Base-by-base conservation (phyloP, 2,329 filamentous ascomycete genomes). In the Lachnellula arida region DNA sequence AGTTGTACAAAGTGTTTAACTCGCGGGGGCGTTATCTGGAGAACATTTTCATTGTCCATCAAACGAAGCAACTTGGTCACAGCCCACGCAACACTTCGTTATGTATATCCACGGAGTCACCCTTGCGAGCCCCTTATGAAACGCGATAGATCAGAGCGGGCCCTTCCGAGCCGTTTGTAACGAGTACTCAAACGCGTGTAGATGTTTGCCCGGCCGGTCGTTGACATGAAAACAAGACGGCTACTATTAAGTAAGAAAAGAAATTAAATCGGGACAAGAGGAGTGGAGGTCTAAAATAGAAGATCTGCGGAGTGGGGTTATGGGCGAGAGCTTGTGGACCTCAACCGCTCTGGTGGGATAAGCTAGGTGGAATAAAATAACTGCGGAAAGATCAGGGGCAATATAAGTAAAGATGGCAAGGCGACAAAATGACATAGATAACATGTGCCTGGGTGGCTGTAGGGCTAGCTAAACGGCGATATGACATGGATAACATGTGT, bases 401-500 rank as follows among this genome's bases (percentile, higher is more conserved):
- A 59, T 34, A 50, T 59, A 53, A 62, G 55, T 49, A 19, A 62
- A 54, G 49, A 19, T 50, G 28, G 15, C 46, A 47, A 49, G 35
- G 50, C 28, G 28, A 32, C 28, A 32, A 32, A 32, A 32, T 8
- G 9, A 32, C 9, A 57, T 46, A 52, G 47, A 48, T 43, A 23
- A 50, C 59, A 61, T 61, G 59, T 32, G 28, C 11, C 28, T 32
- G 59, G 28, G 28, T 32, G 11, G 8, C 25, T 9, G 28, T 32
- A 32, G 28, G 28, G 28, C 9, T 32, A 32, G 28, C 28, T 32
- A 43, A 7, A 23, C 37, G 28, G 52, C 49, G 58, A 53, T 28
- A 59, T 58, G 52, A 55, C 57, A 60, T 58, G 52, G 50, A 57
- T 60, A 60, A 58, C 62, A 61, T 62, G 58, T 63, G 63, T 56